phyloP scores from a whole-genome alignment of 495 filamentous ascomycete species.

The Clavariopsis aquatica region DNA sequence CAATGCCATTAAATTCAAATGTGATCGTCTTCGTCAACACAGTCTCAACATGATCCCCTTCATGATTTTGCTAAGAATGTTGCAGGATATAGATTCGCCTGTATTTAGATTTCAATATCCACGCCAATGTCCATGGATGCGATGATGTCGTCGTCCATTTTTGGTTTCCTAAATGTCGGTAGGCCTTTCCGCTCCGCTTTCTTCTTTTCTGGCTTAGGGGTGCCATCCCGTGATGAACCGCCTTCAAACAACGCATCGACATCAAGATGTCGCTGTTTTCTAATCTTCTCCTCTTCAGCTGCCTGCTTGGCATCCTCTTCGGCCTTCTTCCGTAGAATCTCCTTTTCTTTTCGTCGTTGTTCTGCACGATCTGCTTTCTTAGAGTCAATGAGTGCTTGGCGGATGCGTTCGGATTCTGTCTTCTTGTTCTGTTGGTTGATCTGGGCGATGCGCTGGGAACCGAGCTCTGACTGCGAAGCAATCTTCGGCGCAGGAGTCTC shows the following conservation, averaged over 20 bases:
- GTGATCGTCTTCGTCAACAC: not conserved
- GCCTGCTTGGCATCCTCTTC: conserved; percentile 40
- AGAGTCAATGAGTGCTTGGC: conserved; percentile 72
- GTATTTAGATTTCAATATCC: conserved; percentile 48
- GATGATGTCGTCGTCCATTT: conserved; percentile 48
- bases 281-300: conserved; percentile 39
- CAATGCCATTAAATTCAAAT: conserved; percentile 1
- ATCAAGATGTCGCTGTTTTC: conserved; percentile 28
- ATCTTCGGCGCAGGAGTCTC: not conserved
- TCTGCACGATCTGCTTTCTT: conserved; percentile 55
- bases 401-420: conserved; percentile 75
- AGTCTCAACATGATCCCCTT: too few species aligned
- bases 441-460: conserved; percentile 74
- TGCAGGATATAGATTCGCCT: not conserved
- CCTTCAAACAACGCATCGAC: conserved; percentile 46
- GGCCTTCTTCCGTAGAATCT: conserved; percentile 46
- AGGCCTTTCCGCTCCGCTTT: conserved; percentile 38
- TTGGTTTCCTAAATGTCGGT: conserved; percentile 44
- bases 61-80: not conserved
- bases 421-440: conserved; percentile 78
- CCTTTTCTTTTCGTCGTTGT: conserved; percentile 43
- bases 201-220: conserved; percentile 46
- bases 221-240: conserved; percentile 51
- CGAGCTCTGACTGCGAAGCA: conserved; percentile 40
- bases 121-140: conserved; percentile 48